Evolutionary conservation across 768 basidiomycete species (phyloP).

Genomic region (Epithele typhae): DNA sequence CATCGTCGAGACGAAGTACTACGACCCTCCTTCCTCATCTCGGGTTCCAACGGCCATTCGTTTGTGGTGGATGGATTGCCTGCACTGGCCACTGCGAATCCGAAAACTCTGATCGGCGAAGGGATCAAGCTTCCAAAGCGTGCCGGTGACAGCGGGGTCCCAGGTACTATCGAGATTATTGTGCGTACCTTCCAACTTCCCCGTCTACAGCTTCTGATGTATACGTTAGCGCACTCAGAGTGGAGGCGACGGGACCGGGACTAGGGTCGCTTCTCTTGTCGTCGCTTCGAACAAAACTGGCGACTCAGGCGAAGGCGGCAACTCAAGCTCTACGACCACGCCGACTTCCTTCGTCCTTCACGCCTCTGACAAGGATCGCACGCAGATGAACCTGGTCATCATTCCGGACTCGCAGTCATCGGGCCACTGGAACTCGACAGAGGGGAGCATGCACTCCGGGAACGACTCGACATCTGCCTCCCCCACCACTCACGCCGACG

Average conservation of each 20-base stretch:
- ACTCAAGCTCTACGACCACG: neutral
- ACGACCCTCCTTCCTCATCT: neutral
- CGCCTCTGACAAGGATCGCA: conserved; percentile 25
- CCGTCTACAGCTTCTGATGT: conserved; percentile 30
- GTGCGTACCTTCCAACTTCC: conserved; percentile 33
- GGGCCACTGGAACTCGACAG: no score
- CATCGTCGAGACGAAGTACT: conserved; percentile 1
- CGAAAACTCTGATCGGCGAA: no score
- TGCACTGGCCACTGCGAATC: no score
- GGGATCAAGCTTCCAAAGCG: no score
- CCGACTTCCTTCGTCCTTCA: conserved; percentile 25
- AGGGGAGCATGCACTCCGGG: no score
- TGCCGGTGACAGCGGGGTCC: conserved; percentile 20
- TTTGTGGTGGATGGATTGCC: no score
- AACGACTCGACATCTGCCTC: neutral
- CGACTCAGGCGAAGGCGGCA: neutral
- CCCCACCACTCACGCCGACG: conserved; percentile 6
- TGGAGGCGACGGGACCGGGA: neutral
- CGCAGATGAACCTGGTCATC: conserved; percentile 25
- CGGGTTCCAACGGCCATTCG: no score
- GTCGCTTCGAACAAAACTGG: no score
- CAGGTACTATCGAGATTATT: conserved; percentile 47
- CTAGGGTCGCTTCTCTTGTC: neutral
- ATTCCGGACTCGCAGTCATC: no score
- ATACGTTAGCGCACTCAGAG: conserved; percentile 17